These are phyloP conservation scores for Arctium lappa DNA, from an alignment of 129 eudicot genomes.

Conservation along the genomic window DNA sequence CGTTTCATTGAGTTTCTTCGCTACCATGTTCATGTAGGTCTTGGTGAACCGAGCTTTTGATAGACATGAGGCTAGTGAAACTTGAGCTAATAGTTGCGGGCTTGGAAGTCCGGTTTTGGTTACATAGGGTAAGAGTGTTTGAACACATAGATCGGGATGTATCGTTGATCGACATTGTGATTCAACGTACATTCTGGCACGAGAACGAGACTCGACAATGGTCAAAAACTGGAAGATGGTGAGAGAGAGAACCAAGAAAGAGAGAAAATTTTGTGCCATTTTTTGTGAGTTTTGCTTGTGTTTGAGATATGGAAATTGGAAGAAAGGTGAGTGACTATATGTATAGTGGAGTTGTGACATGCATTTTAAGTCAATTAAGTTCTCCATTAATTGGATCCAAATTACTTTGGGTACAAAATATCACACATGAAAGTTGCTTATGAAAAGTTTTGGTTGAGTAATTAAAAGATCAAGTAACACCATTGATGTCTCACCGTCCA, in stretches of 20 bases:
- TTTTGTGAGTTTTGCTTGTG: constrained; percentile 2
- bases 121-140: constrained; percentile 35
- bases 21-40: constrained; percentile 41
- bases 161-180: constrained; percentile 47
- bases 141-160: constrained; percentile 43
- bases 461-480: neutral
- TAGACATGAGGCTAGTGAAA: constrained; percentile 50
- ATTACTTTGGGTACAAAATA: constrained; percentile 21
- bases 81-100: constrained; percentile 50
- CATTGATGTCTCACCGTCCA: constrained; percentile 1
- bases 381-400: constrained; percentile 3
- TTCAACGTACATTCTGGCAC: constrained; percentile 44
- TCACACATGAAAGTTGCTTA: constrained; percentile 21
- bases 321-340: constrained; percentile 14
- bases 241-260: constrained; percentile 27
- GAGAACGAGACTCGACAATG: constrained; percentile 37
- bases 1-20: constrained; percentile 28
- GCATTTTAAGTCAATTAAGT: constrained; percentile 1
- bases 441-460: neutral
- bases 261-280: constrained; percentile 30
- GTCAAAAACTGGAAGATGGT: constrained; percentile 24
- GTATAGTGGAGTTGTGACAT: constrained; percentile 34
- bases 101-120: constrained; percentile 33
- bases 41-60: constrained; percentile 38
- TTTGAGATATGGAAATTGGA: constrained; percentile 10